Base-by-base conservation (phyloP, 371 early-diverging fungal genomes). In the Syncephalis fuscata region DNA sequence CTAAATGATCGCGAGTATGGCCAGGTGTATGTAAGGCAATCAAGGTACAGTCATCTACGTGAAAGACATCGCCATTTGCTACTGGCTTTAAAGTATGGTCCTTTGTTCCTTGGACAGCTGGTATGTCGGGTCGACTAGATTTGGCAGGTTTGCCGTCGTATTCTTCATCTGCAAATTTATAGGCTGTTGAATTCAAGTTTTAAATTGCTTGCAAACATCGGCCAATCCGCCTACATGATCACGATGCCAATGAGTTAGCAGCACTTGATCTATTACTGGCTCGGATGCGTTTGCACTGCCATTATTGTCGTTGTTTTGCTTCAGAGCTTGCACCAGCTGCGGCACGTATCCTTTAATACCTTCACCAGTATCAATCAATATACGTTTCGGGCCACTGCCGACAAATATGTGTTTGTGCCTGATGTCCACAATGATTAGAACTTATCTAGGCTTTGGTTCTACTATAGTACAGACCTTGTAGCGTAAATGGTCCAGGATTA, bases 371-470 rank as follows among this genome's bases (percentile, higher is more conserved):
- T 92, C 92, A 0, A 92, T 60, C 4, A 92, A 66, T 1, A 85
- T 51, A 23, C 86, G 77, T 24, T 59, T 53, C 14, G 64, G 41
- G 0, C 90, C 90, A 5, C 67, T 62, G 10, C 93, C 93, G 21
- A 90, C 64, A 92, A 39, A 54, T 90, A 92, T 0, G 86, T 87
- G 55, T 92, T 92, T 39, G 93, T 88, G 23, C 90, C 78, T 75
- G 20, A 22, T 46, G 43, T 19, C n/a, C 24, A 10, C 37, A 45
- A 9, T 39, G 38, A 3, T 19, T 17, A 19, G 21, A 42, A 44
- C 1, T 21, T 21, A 37, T 21, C 22, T 16, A 19, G n/a, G 44
- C 19, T 41, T 43, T 17, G 23, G 39, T 36, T 16, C 14, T 41
- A n/a, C 19, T 24, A 44, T 26, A 16, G 38, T 40, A 27, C 11